A percentile compares a stretch with the other conserved stretches of the same genome.
phyloP scores from a whole-genome alignment of 1,139 yeast genomes.

The Pichia sp. region DNA sequence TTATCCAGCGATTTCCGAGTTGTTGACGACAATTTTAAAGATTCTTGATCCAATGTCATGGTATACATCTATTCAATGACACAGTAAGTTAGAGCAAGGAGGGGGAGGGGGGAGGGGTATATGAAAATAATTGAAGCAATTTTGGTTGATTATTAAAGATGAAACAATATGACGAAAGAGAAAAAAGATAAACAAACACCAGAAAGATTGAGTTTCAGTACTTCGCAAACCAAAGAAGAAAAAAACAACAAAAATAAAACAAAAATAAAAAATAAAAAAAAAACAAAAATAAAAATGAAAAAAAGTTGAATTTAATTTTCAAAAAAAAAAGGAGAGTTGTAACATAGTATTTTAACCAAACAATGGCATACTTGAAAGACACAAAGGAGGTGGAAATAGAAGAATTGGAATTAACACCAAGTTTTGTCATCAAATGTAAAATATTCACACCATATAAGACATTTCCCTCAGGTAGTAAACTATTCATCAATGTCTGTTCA shows the following conservation, averaged over 20 bases:
- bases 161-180: not conserved
- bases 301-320: no score
- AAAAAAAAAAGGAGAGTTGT: no score
- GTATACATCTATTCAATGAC: no score
- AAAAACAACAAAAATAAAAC: not conserved
- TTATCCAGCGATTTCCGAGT: not conserved
- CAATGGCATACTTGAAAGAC: conserved; percentile 6
- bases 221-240: not conserved
- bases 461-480: conserved; percentile 42
- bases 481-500: conserved; percentile 74
- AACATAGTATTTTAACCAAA: no score
- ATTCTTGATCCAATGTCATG: not conserved
- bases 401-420: conserved; percentile 43
- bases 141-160: not conserved
- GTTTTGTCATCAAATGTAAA: conserved; percentile 60
- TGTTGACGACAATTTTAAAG: not conserved
- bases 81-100: no score
- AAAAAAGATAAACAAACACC: not conserved
- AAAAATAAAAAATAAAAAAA: no score
- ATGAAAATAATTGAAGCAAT: not conserved
- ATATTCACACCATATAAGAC: conserved; percentile 33
- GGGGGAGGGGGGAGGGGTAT: not conserved
- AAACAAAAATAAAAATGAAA: not conserved
- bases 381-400: conserved; percentile 5
- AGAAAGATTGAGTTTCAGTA: no score